phyloP scores from a whole-genome alignment of 805 yeast genomes.

The Yamadazyma sp. region DNA sequence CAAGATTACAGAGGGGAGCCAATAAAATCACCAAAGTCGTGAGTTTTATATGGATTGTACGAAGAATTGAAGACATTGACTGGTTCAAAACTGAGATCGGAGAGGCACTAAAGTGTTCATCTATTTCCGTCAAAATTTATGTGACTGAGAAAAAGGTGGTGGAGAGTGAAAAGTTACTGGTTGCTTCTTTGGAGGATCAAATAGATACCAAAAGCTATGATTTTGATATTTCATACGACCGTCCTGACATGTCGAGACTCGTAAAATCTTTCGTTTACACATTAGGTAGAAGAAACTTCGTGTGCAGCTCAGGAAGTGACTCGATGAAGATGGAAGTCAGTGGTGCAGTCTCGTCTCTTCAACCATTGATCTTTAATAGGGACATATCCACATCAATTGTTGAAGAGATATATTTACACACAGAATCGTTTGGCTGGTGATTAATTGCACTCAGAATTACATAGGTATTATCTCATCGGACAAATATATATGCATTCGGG shows the following conservation, averaged over 20 bases:
- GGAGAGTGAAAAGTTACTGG: not conserved
- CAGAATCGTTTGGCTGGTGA: constrained; percentile 52
- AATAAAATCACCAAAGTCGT: constrained; percentile 25
- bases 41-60: constrained; percentile 48
- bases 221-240: constrained; percentile 15
- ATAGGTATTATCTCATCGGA: not conserved
- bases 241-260: constrained; percentile 2
- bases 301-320: constrained; percentile 49
- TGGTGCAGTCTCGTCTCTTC: constrained; percentile 40
- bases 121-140: constrained; percentile 25
- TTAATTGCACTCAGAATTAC: not conserved
- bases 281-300: constrained; percentile 32
- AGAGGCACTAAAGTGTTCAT: constrained; percentile 24
- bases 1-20: constrained; percentile 15
- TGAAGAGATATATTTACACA: constrained; percentile 50
- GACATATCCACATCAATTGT: constrained; percentile 25
- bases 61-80: constrained; percentile 27
- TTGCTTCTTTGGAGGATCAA: not conserved
- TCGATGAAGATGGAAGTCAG: constrained; percentile 40
- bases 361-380: constrained; percentile 31
- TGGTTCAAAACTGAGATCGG: constrained; percentile 43
- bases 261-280: constrained; percentile 1
- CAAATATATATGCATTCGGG: not conserved
- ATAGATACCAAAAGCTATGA: not conserved
- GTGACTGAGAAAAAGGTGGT: constrained; percentile 12